Evolutionary conservation across 441 rosid genomes (phyloP), one percentile per base, ranked within the genome.

Genomic region (Bruguiera hainesii): DNA sequence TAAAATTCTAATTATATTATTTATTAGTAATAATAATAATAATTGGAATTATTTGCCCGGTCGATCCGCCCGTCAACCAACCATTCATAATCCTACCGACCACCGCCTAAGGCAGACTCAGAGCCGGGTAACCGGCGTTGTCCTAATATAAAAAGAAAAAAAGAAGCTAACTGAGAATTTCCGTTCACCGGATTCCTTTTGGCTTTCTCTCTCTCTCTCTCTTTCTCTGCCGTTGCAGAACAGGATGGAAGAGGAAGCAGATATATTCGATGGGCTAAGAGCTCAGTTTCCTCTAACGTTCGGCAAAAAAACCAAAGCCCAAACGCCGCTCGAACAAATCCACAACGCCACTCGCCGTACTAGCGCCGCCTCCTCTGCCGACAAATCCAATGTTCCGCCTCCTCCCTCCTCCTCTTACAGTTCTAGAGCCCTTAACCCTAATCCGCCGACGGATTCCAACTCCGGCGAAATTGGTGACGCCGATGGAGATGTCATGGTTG

Each of bases 241-340:
- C 18, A 42, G 13, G 16, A 83, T 88, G 92, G 90, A 82, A 58
- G 98, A 90, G 66, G 98, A 92, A 37, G 86, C 81, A 51, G 91
- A 87, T 49, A 77, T 82, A 23, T 83, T 79, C 76, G 91, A 85
- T 28, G 96, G 94, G 15, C 64, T 82, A 9, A 81, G 97, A 76
- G 89, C 91, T 42, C 91, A 90, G 9, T 92, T 95, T 74, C 99
- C 99, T 73, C 79, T 86, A 46, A 37, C 95, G 37, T 92, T 95
- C 56, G 98, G 99, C 73, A 95, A 95, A 76, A 84, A 86, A 61
- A 72, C 91, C 23, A 89, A 79, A 48, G 68, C 87, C 64, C 89
- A 87, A 59, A 81, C 89, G 31, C 59, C 97, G 60, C 88, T 82
- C 21, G 96, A 92, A 56, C 75, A 82, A 63, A 72, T 95, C 75